These are phyloP conservation scores for Henckelia pumila DNA, from an alignment of 257 asterid genomes.

Conservation along the genomic window DNA sequence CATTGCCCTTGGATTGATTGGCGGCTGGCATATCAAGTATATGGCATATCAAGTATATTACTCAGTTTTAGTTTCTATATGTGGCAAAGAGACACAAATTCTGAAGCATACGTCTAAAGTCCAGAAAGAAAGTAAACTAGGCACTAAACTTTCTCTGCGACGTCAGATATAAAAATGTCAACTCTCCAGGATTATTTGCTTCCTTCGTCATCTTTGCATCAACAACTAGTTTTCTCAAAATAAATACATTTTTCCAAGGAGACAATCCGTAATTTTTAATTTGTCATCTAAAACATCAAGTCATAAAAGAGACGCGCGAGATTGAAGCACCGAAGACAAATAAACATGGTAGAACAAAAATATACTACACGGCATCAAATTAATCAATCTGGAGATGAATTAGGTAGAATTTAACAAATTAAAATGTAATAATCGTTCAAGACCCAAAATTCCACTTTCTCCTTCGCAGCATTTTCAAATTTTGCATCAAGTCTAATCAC, in stretches of 20 bases:
- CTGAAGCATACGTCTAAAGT: not conserved
- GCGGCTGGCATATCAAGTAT: conserved; percentile 26
- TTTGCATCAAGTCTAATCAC: conserved; percentile 9
- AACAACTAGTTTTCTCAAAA: not conserved
- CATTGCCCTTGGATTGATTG: conserved; percentile 29
- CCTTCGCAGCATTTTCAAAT: conserved; percentile 8
- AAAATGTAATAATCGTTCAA: not conserved
- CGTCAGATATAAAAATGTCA: not conserved
- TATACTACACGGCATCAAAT: no score
- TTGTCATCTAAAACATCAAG: not conserved
- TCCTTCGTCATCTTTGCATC: not conserved
- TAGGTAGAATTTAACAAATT: not conserved
- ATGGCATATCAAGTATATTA: conserved; percentile 18
- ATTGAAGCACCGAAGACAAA: not conserved
- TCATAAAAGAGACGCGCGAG: not conserved
- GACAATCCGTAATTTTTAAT: not conserved
- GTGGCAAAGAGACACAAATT: conserved; percentile 8
- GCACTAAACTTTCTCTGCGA: not conserved
- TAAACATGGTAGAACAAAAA: not conserved
- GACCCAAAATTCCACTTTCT: conserved; percentile 3
- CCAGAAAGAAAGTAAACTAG: conserved; percentile 1
- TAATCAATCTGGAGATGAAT: not conserved
- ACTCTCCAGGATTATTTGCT: conserved; percentile 6
- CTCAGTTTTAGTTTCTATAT: conserved; percentile 7
- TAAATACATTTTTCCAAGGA: not conserved